Conservation (phyloP, 225 moss, liverwort and hornwort species). For the Antitrichia curtipendula region DNA sequence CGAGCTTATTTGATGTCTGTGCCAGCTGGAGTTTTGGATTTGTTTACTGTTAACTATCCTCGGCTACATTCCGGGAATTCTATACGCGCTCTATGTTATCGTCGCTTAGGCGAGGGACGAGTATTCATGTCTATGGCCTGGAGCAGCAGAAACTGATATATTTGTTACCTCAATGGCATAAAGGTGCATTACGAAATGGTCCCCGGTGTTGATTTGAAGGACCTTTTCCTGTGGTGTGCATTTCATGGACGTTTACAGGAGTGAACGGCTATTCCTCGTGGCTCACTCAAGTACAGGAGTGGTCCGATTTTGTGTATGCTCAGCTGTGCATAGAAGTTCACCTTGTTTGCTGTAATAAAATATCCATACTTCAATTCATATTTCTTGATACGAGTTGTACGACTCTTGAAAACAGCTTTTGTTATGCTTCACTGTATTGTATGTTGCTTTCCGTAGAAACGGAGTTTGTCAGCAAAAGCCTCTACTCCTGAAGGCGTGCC, state of each 20-base stretch:
- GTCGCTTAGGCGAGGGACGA: conserved; percentile 1
- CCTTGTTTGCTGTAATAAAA: conserved; percentile 1
- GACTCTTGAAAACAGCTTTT: background rate
- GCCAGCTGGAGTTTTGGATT: conserved; percentile 44
- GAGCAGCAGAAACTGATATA: background rate
- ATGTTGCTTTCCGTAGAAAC: background rate
- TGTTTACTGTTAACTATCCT: conserved; percentile 33
- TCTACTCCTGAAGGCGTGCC: background rate
- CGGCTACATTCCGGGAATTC: conserved; percentile 44
- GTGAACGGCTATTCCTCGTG: background rate
- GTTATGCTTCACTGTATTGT: background rate
- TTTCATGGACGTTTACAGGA: background rate
- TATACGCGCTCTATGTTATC: conserved; percentile 41
- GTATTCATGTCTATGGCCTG: background rate
- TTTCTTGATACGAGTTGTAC: background rate
- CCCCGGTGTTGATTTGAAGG: background rate
- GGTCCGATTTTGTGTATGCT: background rate
- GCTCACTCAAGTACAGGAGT: background rate
- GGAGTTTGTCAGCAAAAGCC: background rate
- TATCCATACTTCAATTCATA: background rate
- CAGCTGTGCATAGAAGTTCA: background rate
- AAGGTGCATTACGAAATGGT: background rate
- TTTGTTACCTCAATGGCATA: background rate
- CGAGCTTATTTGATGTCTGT: background rate
- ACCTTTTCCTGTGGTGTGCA: background rate